These are phyloP conservation scores for Clonostachys sp. DNA, from an alignment of 2,329 filamentous ascomycete genomes.

Conservation along the genomic window DNA sequence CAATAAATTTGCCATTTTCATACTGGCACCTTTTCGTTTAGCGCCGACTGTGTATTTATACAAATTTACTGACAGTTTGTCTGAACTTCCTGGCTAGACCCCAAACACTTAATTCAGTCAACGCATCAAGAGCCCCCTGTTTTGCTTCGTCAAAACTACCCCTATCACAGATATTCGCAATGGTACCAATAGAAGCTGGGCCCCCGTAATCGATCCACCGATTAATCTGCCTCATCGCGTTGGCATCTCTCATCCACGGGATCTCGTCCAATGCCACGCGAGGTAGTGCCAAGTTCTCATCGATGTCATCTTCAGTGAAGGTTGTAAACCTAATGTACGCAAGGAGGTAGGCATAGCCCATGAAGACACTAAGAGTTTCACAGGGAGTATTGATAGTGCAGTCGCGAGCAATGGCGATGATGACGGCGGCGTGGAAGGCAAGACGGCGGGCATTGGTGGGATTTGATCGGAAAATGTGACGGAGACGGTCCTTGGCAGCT, in stretches of 20 bases:
- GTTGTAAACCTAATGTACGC: constrained; percentile 8
- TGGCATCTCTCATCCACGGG: not conserved
- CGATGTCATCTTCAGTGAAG: not conserved
- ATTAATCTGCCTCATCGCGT: not conserved
- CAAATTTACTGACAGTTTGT: not conserved
- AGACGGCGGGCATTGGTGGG: constrained; percentile 10
- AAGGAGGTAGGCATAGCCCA: constrained; percentile 20
- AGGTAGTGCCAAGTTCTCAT: not conserved
- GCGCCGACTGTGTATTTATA: not conserved
- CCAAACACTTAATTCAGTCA: constrained; percentile 15
- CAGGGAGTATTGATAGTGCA: constrained; percentile 19
- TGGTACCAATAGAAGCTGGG: not conserved
- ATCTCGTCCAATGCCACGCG: not conserved
- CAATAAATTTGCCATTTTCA: too few relatives aligned
- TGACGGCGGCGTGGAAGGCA: constrained; percentile 20
- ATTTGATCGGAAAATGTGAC: constrained; percentile 11
- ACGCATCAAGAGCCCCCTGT: constrained; percentile 13
- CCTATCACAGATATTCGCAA: constrained; percentile 9
- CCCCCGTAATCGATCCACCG: not conserved
- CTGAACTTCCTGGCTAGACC: constrained; percentile 19
- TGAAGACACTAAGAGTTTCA: constrained; percentile 22
- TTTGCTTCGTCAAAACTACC: not conserved
- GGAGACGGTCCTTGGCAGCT: constrained; percentile 13
- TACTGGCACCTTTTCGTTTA: too few relatives aligned
- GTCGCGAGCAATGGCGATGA: constrained; percentile 18